These are phyloP conservation scores for Pichia paraexigua DNA, from an alignment of 805 yeast species.

Conservation along the genomic window DNA sequence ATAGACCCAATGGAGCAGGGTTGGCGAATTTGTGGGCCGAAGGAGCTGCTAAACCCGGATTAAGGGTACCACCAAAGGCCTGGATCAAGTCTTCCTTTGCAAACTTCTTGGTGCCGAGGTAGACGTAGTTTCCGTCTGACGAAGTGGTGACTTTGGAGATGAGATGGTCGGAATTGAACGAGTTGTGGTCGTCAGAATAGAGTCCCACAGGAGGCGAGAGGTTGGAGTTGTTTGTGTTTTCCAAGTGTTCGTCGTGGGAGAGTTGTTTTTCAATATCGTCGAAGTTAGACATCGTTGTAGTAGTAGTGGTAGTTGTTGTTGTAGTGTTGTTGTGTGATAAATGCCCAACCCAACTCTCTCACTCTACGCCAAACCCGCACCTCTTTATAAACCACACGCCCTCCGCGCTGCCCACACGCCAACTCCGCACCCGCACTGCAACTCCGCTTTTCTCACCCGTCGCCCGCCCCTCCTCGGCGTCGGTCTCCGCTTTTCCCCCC, in stretches of 20 bases:
- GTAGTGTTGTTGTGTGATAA: not conserved
- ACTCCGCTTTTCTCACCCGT: too few species aligned
- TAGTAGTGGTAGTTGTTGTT: not conserved
- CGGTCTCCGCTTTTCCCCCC: not conserved
- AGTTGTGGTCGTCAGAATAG: constrained; percentile 11
- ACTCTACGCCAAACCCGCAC: too few species aligned
- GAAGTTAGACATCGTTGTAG: constrained; percentile 5
- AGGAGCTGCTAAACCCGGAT: constrained; percentile 57
- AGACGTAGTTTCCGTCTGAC: constrained; percentile 54
- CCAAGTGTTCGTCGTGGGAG: constrained; percentile 14
- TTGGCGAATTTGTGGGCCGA: constrained; percentile 58
- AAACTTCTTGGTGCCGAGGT: constrained; percentile 66
- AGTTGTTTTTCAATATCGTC: constrained; percentile 17
- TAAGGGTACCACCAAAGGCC: constrained; percentile 80
- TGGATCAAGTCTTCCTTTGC: constrained; percentile 47
- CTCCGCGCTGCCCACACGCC: too few species aligned
- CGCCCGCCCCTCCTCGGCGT: not conserved
- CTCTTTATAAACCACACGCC: not conserved
- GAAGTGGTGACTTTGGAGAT: constrained; percentile 35
- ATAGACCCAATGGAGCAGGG: constrained; percentile 70
- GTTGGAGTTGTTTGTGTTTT: constrained; percentile 1
- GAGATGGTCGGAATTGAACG: constrained; percentile 1
- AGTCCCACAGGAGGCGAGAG: constrained; percentile 20
- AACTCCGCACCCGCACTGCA: not conserved
- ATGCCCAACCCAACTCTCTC: not conserved